Conservation (phyloP, 2,329 filamentous ascomycete species). For the Exophiala dermatitidis region DNA sequence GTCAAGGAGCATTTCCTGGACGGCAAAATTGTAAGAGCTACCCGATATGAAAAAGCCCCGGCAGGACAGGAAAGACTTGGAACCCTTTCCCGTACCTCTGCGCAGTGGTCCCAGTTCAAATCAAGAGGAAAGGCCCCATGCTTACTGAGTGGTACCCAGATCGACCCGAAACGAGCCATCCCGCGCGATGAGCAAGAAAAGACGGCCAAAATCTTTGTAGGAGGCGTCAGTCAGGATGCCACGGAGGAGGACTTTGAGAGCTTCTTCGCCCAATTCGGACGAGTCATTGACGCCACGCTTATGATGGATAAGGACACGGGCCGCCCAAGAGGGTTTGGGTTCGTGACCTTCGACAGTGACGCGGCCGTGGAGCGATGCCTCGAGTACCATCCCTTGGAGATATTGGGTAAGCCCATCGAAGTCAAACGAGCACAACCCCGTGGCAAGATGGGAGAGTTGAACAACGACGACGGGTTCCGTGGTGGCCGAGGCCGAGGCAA, state of each 20-base stretch:
- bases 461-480: slow-evolving; percentile 59
- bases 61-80: slow-evolving; percentile 19
- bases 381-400: slow-evolving; percentile 67
- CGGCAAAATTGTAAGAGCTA: slow-evolving; percentile 79
- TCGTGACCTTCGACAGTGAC: slow-evolving; percentile 96
- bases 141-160: slow-evolving; percentile 50
- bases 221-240: slow-evolving; percentile 93
- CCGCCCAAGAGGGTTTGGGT: slow-evolving; percentile 91
- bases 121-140: slow-evolving; percentile 6
- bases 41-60: slow-evolving; percentile 24
- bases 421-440: slow-evolving; percentile 96
- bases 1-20: slow-evolving; percentile 98
- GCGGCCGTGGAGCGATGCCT: slow-evolving; percentile 89
- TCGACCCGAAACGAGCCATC: slow-evolving; percentile 95
- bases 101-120: neutral
- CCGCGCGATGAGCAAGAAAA: slow-evolving; percentile 96
- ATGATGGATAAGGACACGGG: slow-evolving; percentile 99
- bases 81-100: slow-evolving; percentile 7
- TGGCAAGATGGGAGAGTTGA: slow-evolving; percentile 77
- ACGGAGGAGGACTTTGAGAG: slow-evolving; percentile 93
- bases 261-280: slow-evolving; percentile 93
- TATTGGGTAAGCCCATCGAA: slow-evolving; percentile 92
- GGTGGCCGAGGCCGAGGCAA: slow-evolving; percentile 40
- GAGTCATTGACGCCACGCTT: slow-evolving; percentile 91
- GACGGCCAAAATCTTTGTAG: slow-evolving; percentile 97